A percentile compares a stretch with the other conserved stretches of the same genome.
Evolutionary conservation across 208 protist species (phyloP).

Genomic region (Herpetomonas samuelpessoai): DNA sequence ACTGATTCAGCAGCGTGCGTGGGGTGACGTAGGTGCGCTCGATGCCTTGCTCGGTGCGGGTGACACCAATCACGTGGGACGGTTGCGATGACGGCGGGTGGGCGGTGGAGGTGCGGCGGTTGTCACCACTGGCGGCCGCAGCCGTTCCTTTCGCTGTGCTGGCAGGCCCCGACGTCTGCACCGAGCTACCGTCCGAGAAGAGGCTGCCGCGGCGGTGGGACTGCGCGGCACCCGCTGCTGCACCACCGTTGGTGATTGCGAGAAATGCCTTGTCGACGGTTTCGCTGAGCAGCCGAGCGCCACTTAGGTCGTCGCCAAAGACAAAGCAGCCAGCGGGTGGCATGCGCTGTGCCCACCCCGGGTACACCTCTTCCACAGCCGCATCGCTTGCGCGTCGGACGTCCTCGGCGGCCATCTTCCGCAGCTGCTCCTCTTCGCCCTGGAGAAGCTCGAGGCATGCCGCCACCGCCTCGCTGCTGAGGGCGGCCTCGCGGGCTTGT

Average conservation of each 20-base stretch:
- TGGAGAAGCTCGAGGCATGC: constrained; percentile 10
- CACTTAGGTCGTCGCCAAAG: constrained; percentile 79
- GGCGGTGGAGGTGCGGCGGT: background rate
- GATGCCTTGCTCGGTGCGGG: constrained; percentile 9
- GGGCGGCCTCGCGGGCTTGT: constrained; percentile 6
- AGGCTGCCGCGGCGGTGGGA: background rate
- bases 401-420: constrained; percentile 89
- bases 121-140: constrained; percentile 5
- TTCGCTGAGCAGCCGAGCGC: constrained; percentile 45
- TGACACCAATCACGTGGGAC: constrained; percentile 10
- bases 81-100: background rate
- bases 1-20: constrained; percentile 10
- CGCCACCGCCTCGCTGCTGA: constrained; percentile 17
- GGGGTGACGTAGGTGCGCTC: constrained; percentile 25
- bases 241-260: constrained; percentile 12
- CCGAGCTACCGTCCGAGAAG: constrained; percentile 12
- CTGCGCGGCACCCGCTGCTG: constrained; percentile 10
- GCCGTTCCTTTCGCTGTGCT: too few species aligned
- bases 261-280: constrained; percentile 29
- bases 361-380: constrained; percentile 40
- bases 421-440: constrained; percentile 27
- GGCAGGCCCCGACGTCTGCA: too few species aligned
- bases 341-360: constrained; percentile 67
- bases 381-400: constrained; percentile 67
- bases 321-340: constrained; percentile 75